These are phyloP conservation scores for Corrigiola litoralis DNA, from an alignment of 179 eudicot species.

Conservation along the genomic window DNA sequence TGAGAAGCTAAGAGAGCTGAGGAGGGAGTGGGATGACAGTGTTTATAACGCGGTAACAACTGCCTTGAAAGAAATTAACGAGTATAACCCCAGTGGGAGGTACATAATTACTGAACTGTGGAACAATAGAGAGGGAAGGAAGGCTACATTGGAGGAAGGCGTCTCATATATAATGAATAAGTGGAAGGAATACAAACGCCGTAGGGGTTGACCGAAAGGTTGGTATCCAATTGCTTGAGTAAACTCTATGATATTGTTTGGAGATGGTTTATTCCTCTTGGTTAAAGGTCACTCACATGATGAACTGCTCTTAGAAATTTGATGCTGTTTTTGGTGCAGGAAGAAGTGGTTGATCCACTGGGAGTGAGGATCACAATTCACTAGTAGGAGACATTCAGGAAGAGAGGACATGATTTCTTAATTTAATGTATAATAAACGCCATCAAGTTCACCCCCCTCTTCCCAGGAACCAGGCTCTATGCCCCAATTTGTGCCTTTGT, in stretches of 20 bases:
- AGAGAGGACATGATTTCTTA: neutral
- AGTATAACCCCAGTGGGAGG: constrained; percentile 55
- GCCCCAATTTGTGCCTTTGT: constrained; percentile 1
- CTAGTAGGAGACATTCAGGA: neutral
- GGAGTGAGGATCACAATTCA: neutral
- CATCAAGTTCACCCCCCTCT: neutral
- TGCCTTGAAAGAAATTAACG: constrained; percentile 45
- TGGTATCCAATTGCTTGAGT: neutral
- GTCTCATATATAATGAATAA: constrained; percentile 35
- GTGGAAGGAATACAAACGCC: constrained; percentile 39
- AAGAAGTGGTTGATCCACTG: neutral
- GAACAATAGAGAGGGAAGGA: constrained; percentile 40
- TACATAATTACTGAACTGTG: constrained; percentile 47
- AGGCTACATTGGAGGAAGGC: constrained; percentile 51
- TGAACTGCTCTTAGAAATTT: neutral
- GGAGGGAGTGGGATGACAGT: constrained; percentile 39
- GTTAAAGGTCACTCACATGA: neutral
- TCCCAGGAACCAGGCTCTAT: constrained; percentile 1
- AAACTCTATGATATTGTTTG: neutral
- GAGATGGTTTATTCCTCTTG: neutral
- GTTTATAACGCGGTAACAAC: constrained; percentile 39
- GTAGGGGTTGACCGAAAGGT: constrained; percentile 27
- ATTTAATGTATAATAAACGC: neutral
- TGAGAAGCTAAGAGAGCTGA: constrained; percentile 36
- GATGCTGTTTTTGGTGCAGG: constrained; percentile 12